These are phyloP conservation scores for Dactylellina parvicollis DNA, from an alignment of 2,329 filamentous ascomycete species.

Conservation along the genomic window DNA sequence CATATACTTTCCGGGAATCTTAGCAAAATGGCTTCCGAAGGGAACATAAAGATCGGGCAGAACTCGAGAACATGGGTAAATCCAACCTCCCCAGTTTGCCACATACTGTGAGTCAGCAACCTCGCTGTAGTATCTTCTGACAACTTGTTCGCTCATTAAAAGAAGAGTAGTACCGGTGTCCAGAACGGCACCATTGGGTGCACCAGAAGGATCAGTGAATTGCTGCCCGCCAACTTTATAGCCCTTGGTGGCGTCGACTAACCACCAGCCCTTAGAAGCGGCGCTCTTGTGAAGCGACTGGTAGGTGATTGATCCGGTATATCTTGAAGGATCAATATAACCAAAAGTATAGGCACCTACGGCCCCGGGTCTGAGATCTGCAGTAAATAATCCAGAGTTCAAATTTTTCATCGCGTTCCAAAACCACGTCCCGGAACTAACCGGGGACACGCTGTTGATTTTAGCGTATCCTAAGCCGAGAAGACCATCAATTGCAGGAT, in stretches of 20 bases:
- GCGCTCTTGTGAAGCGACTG: constrained; percentile 68
- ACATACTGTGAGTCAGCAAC: constrained; percentile 67
- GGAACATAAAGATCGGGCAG: constrained; percentile 68
- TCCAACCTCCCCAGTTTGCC: constrained; percentile 64
- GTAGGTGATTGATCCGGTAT: constrained; percentile 71
- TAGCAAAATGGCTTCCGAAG: constrained; percentile 70
- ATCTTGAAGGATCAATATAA: constrained; percentile 72
- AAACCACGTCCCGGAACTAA: constrained; percentile 76
- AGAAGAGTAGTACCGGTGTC: constrained; percentile 77
- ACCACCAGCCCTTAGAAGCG: constrained; percentile 74
- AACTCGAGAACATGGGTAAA: constrained; percentile 68
- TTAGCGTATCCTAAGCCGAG: constrained; percentile 73
- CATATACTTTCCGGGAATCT: constrained; percentile 67
- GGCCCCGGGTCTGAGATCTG: constrained; percentile 70
- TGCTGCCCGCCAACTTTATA: constrained; percentile 24
- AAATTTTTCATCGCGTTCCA: constrained; percentile 72
- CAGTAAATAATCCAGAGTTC: constrained; percentile 75
- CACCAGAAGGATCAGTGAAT: constrained; percentile 13
- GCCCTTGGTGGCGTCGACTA: constrained; percentile 25
- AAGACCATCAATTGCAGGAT: constrained; percentile 73
- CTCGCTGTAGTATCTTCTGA: constrained; percentile 69
- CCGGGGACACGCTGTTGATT: constrained; percentile 73
- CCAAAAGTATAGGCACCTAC: constrained; percentile 79
- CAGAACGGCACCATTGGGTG: constrained; percentile 18
- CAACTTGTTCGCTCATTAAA: constrained; percentile 69